Percentiles rank a stretch among this genome's conserved stretches.
phyloP scores from a whole-genome alignment of 441 rosid genomes.

The Omphalea diandra region DNA sequence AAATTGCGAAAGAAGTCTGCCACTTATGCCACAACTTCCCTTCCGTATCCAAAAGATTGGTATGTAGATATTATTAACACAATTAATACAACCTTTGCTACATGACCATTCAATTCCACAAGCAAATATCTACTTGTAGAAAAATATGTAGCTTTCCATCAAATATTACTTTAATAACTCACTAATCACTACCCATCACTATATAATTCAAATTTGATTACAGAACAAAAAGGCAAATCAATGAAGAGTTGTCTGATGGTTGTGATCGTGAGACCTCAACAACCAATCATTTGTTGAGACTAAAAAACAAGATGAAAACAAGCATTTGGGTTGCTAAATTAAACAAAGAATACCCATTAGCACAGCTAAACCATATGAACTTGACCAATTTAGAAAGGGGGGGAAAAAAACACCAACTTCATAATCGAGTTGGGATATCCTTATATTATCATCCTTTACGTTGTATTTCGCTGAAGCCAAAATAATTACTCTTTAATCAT shows the following conservation, averaged over 20 bases:
- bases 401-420: neutral
- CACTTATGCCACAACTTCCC: constrained; percentile 1
- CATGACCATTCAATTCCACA: neutral
- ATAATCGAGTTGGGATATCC: neutral
- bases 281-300: constrained; percentile 13
- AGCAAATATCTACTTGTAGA: neutral
- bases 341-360: neutral
- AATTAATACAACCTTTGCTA: too few species aligned
- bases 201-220: constrained; percentile 15
- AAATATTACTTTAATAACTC: neutral
- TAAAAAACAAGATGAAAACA: constrained; percentile 2
- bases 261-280: constrained; percentile 11
- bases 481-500: neutral
- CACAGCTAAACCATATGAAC: constrained; percentile 7
- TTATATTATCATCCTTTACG: neutral
- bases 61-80: too few species aligned
- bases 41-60: too few species aligned
- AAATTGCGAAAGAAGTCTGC: too few species aligned
- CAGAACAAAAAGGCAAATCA: constrained; percentile 20
- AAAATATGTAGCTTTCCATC: neutral
- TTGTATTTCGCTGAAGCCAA: constrained; percentile 4
- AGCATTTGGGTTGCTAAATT: neutral
- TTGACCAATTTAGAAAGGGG: constrained; percentile 1
- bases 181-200: constrained; percentile 11
- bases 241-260: neutral